Evolutionary conservation across 306 rosid species (phyloP).

Genomic region (Dalbergia cultrata): DNA sequence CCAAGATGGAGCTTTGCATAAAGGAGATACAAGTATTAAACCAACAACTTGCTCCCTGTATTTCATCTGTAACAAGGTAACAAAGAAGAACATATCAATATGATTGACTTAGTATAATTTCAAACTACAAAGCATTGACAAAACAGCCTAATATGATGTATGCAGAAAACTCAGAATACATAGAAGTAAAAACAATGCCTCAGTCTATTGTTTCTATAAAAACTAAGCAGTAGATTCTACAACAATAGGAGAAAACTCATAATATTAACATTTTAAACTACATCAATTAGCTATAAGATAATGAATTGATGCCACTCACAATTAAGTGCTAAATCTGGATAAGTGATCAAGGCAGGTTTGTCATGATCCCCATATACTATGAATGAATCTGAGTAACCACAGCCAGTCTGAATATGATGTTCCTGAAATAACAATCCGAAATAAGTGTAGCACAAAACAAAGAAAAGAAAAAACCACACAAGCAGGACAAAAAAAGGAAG

Average conservation of each 20-base stretch:
- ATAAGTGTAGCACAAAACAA: conserved; percentile 6
- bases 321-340: conserved; percentile 92
- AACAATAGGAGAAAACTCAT: not conserved
- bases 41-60: conserved; percentile 92
- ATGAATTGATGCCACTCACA: conserved; percentile 55
- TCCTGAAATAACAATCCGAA: conserved; percentile 64
- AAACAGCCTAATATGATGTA: conserved; percentile 80
- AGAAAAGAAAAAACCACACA: not conserved
- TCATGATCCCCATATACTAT: conserved; percentile 86
- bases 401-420: conserved; percentile 75
- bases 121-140: conserved; percentile 11
- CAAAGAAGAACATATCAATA: conserved; percentile 32
- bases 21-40: conserved; percentile 90
- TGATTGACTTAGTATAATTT: conserved; percentile 6
- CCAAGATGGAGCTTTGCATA: conserved; percentile 94
- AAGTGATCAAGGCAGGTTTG: conserved; percentile 88
- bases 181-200: conserved; percentile 17
- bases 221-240: conserved; percentile 9
- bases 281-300: conserved; percentile 8
- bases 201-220: conserved; percentile 17
- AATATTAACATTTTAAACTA: not conserved
- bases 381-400: conserved; percentile 89
- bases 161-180: conserved; percentile 79
- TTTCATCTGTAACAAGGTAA: conserved; percentile 64
- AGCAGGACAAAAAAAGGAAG: not conserved